Evolutionary conservation across 306 rosid species (phyloP), one percentile per base, ranked within the genome.

Genomic region (Corylus avellana): DNA sequence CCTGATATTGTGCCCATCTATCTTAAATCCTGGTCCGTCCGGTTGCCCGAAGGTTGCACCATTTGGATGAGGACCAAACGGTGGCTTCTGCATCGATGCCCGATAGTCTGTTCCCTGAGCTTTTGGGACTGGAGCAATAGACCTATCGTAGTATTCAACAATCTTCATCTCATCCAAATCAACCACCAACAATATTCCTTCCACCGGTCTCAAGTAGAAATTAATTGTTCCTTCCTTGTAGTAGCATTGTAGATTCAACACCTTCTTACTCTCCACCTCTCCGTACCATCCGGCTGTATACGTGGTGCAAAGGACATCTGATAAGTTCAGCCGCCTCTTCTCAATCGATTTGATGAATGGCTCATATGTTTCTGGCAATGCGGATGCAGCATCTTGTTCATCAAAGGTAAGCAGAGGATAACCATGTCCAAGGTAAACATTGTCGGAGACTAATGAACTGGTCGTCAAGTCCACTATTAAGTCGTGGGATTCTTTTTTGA

Each of bases 261-360:
- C 67, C 39, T 84, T 78, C 44, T 29, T 74, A 9, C 62, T 62
- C 48, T 18, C 50, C 5, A 39, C 61, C 68, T 75, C 84, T 4
- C 90, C 87, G 5, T 53, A 86, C 90, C 90, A 84, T 4, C 90
- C 87, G 9, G 51, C 64, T 44, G 87, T 37, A 69, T 56, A 75
- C 61, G 75, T 14, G 7, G 51, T n/a, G 10, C 90, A 84, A 44
- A 74, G 79, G 12, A 86, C 81, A 14, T 83, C 71, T 8, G 82
- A 79, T 14, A 83, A 54, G n/a, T 80, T 80, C 59, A 83, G 81
- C 32, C 79, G 83, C 67, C 85, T 63, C 74, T 71, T 83, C 47
- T 67, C 35, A 7, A 86, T 11, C 10, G 89, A 84, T 2, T 79
- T 48, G 3, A 22, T 42, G 35, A 86, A 80, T 4, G 87, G 84